Base-by-base conservation (phyloP, 164 flowering plant genomes). In the Dillenia suffruticosa region DNA sequence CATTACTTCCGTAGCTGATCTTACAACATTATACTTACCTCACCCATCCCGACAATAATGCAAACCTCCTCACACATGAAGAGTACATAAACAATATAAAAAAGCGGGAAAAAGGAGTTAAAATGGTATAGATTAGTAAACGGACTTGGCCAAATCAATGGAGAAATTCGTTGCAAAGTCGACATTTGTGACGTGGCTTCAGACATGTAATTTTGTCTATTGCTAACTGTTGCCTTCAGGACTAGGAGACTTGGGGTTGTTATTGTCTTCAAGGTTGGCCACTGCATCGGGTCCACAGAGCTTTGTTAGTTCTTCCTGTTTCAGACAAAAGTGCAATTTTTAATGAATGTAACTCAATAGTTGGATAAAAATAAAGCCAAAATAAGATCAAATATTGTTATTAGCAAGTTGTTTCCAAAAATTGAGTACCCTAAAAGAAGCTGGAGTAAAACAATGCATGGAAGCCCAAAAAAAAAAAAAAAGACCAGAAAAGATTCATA, bases 291-390 rank as follows among this genome's bases (percentile, higher is more conserved):
- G 74, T 63, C 91, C 92, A 56, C 69, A 78, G 14, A 79, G 0
- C 51, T 69, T 75, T 4, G 72, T 75, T 58, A 90, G 68, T 56
- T 88, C 88, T 46, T 84, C 96, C 94, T 92, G 94, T 74, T 56
- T 44, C 60, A 72, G 22, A 63, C 69, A 19, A 62, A 48, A 12
- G 19, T 0, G 17, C 13, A 26, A 51, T 8, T 43, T 6, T 9
- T 49, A 44, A 19, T 5, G 2, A 19, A 17, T 12, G 11, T 16
- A 57, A 48, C 13, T 12, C 8, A 11, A 19, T 46, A 15, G 44
- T 44, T 51, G 51, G 11, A 10, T 52, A 17, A 16, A 17, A 52
- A 14, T 32, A 6, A 32, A 5, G 40, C 40, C 40, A 32, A 32
- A 32, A 32, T 0, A 14, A 52, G 55, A 14, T 10, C 6, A 7